phyloP scores from a whole-genome alignment of 2,329 filamentous ascomycete genomes.

The Rhynchosporium secalis region DNA sequence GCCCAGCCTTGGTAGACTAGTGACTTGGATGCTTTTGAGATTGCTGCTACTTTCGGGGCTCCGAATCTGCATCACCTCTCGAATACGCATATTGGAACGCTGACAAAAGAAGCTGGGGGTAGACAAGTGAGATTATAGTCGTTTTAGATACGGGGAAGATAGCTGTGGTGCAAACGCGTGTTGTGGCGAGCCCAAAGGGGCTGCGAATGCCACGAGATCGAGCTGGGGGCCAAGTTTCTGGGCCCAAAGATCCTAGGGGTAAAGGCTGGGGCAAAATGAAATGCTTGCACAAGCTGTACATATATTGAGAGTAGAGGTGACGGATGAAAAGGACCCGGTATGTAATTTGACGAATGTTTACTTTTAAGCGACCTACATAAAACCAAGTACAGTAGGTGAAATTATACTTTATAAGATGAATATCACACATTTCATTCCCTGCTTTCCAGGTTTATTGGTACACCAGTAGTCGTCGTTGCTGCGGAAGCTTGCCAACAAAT shows the following conservation, averaged over 20 bases:
- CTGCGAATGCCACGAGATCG: neutral
- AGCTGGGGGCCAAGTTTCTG: neutral
- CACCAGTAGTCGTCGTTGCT: too few relatives aligned
- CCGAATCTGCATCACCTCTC: conserved; percentile 6
- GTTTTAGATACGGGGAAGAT: conserved; percentile 8
- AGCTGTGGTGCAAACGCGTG: neutral
- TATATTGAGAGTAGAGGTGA: neutral
- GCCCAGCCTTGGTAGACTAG: neutral
- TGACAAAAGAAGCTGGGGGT: conserved; percentile 4
- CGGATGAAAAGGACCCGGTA: too few relatives aligned
- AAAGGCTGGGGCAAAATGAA: neutral
- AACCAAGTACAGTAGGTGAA: too few relatives aligned
- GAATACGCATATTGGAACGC: neutral
- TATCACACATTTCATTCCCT: too few relatives aligned
- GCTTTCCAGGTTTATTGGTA: too few relatives aligned
- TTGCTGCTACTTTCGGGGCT: conserved; percentile 9
- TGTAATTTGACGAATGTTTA: too few relatives aligned
- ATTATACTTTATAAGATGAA: too few relatives aligned
- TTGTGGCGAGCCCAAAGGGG: neutral
- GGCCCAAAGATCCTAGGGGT: neutral
- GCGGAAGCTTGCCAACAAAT: too few relatives aligned
- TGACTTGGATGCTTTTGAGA: conserved; percentile 5
- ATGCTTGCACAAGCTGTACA: too few relatives aligned
- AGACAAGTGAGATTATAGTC: neutral
- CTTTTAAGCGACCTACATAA: too few relatives aligned